phyloP scores from a whole-genome alignment of 2,329 filamentous ascomycete genomes.

The Thelonectria blattea region DNA sequence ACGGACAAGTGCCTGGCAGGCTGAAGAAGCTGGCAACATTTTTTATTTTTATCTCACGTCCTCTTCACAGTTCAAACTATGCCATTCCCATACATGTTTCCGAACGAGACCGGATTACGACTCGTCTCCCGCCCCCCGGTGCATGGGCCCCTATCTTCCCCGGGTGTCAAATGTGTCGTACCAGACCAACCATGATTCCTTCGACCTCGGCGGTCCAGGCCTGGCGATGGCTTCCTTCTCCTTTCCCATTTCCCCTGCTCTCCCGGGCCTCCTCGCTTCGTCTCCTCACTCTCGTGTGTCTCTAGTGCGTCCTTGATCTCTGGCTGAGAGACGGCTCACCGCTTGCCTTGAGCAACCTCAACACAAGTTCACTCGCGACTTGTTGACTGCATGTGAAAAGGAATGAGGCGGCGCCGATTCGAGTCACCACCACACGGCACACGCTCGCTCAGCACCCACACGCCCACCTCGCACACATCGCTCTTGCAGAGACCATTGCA shows the following conservation, averaged over 20 bases:
- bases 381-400: neutral
- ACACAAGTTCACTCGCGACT: too few species aligned
- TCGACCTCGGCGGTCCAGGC: conserved; percentile 10
- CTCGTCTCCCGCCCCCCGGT: neutral
- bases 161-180: conserved; percentile 11
- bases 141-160: conserved; percentile 20
- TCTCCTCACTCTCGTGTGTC: neutral
- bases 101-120: conserved; percentile 1
- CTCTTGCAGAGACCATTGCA: neutral
- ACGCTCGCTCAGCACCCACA: neutral
- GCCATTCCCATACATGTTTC: conserved; percentile 1
- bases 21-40: neutral
- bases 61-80: neutral
- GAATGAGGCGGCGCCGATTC: neutral
- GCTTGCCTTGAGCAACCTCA: too few species aligned
- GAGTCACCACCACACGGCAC: neutral
- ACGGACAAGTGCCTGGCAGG: neutral
- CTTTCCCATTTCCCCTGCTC: neutral
- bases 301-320: too few species aligned
- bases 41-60: neutral
- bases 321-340: too few species aligned
- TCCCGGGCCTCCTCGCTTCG: neutral
- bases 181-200: conserved; percentile 9
- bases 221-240: conserved; percentile 15
- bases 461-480: neutral